These are phyloP conservation scores for Colletotrichum shisoi DNA, from an alignment of 2,329 filamentous ascomycete species.

Conservation along the genomic window DNA sequence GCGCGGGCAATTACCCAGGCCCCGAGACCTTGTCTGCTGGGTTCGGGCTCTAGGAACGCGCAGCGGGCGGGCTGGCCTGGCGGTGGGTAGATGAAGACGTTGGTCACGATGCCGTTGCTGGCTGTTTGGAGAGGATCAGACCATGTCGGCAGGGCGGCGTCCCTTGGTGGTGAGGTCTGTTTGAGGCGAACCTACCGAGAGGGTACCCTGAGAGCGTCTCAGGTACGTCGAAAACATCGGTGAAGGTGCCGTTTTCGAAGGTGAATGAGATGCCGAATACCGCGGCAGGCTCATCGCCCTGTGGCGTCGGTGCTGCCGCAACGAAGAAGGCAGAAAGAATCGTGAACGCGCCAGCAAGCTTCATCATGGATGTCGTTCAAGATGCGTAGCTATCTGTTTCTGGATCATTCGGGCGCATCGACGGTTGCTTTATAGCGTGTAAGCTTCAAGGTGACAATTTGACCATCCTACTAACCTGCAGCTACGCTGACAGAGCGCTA, in stretches of 20 bases:
- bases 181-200: slow-evolving; percentile 22
- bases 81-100: slow-evolving; percentile 24
- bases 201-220: slow-evolving; percentile 32
- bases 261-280: slow-evolving; percentile 21
- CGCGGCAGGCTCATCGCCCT: slow-evolving; percentile 5
- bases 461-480: neutral
- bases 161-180: slow-evolving; percentile 18
- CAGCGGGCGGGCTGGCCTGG: slow-evolving; percentile 10
- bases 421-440: neutral
- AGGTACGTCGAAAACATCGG: slow-evolving; percentile 29
- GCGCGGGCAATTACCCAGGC: slow-evolving; percentile 1
- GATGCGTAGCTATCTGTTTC: too few relatives aligned
- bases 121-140: slow-evolving; percentile 9
- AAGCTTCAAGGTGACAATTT: neutral
- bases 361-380: neutral
- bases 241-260: slow-evolving; percentile 14
- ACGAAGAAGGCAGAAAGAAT: neutral
- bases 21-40: slow-evolving; percentile 24
- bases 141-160: slow-evolving; percentile 12
- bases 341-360: neutral
- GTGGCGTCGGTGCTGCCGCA: slow-evolving; percentile 3
- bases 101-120: slow-evolving; percentile 27
- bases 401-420: neutral
- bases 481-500: slow-evolving; percentile 10
- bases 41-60: slow-evolving; percentile 24